Evolutionary conservation across 2,329 filamentous ascomycete species (phyloP), one percentile per base, ranked within the genome.

Genomic region (Clonostachys rosea): DNA sequence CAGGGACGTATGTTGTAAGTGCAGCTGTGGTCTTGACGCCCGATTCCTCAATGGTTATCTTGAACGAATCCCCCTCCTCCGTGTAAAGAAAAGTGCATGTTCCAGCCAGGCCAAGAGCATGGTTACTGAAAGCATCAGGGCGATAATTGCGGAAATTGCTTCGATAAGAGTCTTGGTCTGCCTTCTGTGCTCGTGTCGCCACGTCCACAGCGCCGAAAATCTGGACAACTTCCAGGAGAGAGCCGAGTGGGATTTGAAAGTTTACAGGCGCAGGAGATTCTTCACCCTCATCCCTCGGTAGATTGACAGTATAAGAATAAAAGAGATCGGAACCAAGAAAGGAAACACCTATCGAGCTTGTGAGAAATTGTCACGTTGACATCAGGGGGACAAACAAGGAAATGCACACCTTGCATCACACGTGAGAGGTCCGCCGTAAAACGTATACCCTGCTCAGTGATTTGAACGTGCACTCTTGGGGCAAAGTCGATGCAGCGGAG

Each of bases 291-390:
- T 53, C 49, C 8, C 52, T 34, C 12, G 64, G 62, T 49, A 69
- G 73, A 53, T 85, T 84, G 64, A 90, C 87, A 17, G 75, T 81
- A 65, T 91, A 99, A 16, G 85, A 87, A 40, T 89, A 91, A 69
- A 99, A 99, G 47, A 99, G 83, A 39, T 80, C 79, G 62, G 89
- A 92, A 65, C 95, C 89, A 48, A 97, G 82, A 63, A 96, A 95
- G 17, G 88, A 89, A 54, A 66, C 65, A 8, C 69, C 65, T 68
- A 18, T 8, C 34, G 3, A 8, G 37, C n/a, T 24, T 14, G 40
- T 40, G 34, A 6, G 35, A 39, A 44, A 51, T 53, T 45, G 52
- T 35, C n/a, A 43, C 8, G 10, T 33, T 20, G 18, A 40, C 9
- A 42, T 9, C 11, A 30, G 45, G 41, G n/a, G 17, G 34, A 13